Base-by-base conservation (phyloP, 192 early-diverging fungal species). In the Rhizophagus sp. region DNA sequence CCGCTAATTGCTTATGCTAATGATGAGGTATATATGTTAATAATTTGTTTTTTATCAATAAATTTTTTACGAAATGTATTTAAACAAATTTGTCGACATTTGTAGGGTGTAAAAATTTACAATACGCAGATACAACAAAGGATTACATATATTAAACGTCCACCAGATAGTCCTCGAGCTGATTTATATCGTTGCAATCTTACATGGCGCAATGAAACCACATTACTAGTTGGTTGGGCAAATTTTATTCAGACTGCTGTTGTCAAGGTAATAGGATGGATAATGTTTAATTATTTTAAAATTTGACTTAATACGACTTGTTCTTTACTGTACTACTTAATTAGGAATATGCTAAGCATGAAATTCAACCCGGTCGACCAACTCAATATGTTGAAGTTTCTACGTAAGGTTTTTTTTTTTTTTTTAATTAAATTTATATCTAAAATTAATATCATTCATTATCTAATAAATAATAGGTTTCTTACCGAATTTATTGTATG, bases 1-100 rank as follows among this genome's bases (percentile, higher is more conserved):
- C 90, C 88, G 33, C 89, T 94, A 79, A 94, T 99, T 81, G 97
- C 96, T 0, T 99, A 97, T 96, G 95, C 97, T 2, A 96, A 96
- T 82, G 97, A 98, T 78, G 88, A 92, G 74, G 73, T 75, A 24
- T 19, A 17, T 41, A 36, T 61, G 22, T 22, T 27, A 62, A 22
- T 34, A 3, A 13, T 34, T 63, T 76, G 36, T 34, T 39, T 2
- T 62, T 34, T 30, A 36, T 41, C 30, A 5, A 12, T 61, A 10
- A 22, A 39, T 63, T 30, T 15, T 24, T 62, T 27, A 62, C 2
- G 15, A 49, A 4, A 1, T 75, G 4, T 27, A 11, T 62, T 75
- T 22, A 19, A 62, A 11, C 3, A 24, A 57, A 62, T 30, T 30
- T 12, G 9, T 49, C 12, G 9, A 13, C 49, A 49, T 15, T 62